These are phyloP conservation scores for Amoebophrya sp. DNA, from an alignment of 169 alveolate species.

Conservation along the genomic window DNA sequence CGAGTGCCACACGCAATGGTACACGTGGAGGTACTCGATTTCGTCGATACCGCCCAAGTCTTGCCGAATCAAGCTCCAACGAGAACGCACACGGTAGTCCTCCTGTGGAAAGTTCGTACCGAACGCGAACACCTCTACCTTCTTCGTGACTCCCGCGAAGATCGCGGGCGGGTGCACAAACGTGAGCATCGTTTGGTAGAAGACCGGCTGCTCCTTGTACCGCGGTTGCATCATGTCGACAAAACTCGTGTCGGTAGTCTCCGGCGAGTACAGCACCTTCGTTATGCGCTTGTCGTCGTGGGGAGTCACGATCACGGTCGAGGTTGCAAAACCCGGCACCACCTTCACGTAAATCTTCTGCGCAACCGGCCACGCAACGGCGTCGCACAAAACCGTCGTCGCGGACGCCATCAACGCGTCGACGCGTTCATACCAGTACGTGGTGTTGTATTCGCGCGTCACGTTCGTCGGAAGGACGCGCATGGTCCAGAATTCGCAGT, in stretches of 20 bases:
- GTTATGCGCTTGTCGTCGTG: neutral
- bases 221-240: neutral
- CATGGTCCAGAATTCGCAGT: neutral
- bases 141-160: neutral
- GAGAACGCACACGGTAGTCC: neutral
- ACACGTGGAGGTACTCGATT: neutral
- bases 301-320: neutral
- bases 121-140: neutral
- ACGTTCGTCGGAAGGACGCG: neutral
- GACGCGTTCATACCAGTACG: neutral
- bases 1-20: neutral
- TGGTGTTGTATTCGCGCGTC: neutral
- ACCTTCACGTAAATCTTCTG: neutral
- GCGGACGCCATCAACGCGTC: slow-evolving; percentile 1
- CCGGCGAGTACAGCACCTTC: neutral
- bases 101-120: neutral
- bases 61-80: neutral
- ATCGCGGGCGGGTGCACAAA: neutral
- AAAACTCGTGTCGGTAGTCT: neutral
- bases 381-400: neutral
- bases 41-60: neutral
- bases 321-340: neutral
- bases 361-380: neutral
- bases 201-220: neutral
- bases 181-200: neutral